Base-by-base conservation (phyloP, 169 alveolate genomes). In the Sarcocystis neurona region DNA sequence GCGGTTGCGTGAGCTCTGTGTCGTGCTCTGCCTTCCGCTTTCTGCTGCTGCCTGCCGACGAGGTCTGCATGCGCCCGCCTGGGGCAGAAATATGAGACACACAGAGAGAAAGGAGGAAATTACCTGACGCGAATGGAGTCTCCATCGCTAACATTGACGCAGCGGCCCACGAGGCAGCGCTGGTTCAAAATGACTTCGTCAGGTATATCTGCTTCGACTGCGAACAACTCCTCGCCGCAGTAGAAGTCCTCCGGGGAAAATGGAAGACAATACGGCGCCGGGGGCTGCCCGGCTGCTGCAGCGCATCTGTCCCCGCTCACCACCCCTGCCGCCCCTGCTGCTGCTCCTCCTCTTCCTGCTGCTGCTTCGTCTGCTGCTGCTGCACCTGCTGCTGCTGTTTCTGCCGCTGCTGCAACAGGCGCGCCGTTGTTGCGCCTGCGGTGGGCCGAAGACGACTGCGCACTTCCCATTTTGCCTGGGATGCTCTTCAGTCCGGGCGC, bases 61-160 rank as follows among this genome's bases (percentile, higher is more conserved):
- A n/a, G n/a, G n/a, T n/a, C n/a, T n/a, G n/a, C n/a, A n/a, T n/a
- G n/a, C n/a, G n/a, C n/a, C n/a, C n/a, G n/a, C n/a, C n/a, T n/a
- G n/a, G n/a, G n/a, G n/a, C n/a, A n/a, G n/a, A n/a, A n/a, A n/a
- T n/a, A n/a, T n/a, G n/a, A n/a, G n/a, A n/a, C n/a, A n/a, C n/a
- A n/a, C n/a, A n/a, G n/a, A n/a, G n/a, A n/a, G n/a, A n/a, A n/a
- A n/a, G n/a, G n/a, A n/a, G n/a, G n/a, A n/a, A n/a, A n/a, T n/a
- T 39, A 72, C 82, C 82, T 72, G 58, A 72, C 32, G 6, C 82
- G 82, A 37, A 72, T 72, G 56, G 82, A 72, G 82, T 72, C 82
- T n/a, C 82, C 82, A 39, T 72, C 82, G 34, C 82, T 72, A 18
- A 72, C 82, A 39, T 72, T 72, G 0, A 72, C 82, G 23, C 82